These are phyloP conservation scores for Hymenoscyphus repandus DNA, from an alignment of 2,329 filamentous ascomycete genomes.

Conservation along the genomic window DNA sequence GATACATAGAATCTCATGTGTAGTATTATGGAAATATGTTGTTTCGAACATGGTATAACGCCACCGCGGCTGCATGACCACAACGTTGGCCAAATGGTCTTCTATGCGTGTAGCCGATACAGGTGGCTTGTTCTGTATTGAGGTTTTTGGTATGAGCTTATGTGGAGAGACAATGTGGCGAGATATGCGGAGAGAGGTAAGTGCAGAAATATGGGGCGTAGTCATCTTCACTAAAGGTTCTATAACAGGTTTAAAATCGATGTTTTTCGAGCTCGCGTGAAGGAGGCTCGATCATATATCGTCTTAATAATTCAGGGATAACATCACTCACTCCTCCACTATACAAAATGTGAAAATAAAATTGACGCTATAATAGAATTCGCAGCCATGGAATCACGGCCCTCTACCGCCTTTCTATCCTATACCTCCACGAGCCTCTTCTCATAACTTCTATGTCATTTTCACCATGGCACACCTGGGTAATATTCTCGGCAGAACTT, in stretches of 20 bases:
- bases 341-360: no score
- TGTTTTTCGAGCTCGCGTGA: background rate
- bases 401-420: no score
- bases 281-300: background rate
- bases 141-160: slow-evolving; percentile 56
- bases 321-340: no score
- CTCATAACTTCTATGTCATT: no score
- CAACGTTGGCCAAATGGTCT: slow-evolving; percentile 45
- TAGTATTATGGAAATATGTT: slow-evolving; percentile 63
- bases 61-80: slow-evolving; percentile 59
- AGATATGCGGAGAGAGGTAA: slow-evolving; percentile 50
- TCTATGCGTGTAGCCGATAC: slow-evolving; percentile 47
- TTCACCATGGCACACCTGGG: no score
- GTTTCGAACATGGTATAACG: slow-evolving; percentile 63
- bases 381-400: no score
- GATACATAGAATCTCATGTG: slow-evolving; percentile 62
- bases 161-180: slow-evolving; percentile 54
- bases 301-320: no score
- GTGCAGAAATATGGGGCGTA: slow-evolving; percentile 29
- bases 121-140: slow-evolving; percentile 47
- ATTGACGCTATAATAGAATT: no score
- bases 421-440: no score
- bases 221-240: slow-evolving; percentile 4
- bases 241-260: background rate
- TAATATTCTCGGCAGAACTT: no score